A percentile compares a stretch with the other conserved stretches of the same genome.
phyloP scores from a whole-genome alignment of 1,139 yeast species.

The Hansenula sp. region DNA sequence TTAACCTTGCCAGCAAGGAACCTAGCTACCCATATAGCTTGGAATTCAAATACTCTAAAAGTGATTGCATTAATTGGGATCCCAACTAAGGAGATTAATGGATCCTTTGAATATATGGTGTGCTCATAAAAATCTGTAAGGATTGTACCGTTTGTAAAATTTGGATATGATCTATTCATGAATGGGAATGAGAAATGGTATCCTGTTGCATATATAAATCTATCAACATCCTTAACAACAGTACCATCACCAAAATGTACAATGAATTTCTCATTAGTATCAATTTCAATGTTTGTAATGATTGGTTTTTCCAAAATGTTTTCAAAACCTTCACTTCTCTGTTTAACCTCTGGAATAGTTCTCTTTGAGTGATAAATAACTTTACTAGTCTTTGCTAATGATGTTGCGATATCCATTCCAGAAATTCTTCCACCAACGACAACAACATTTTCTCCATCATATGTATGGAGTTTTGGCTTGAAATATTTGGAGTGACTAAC shows the following conservation, averaged over 20 bases:
- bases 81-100: constrained; percentile 32
- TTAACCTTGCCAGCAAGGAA: constrained; percentile 28
- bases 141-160: constrained; percentile 19
- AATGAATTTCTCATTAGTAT: constrained; percentile 16
- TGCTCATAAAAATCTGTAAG: constrained; percentile 28
- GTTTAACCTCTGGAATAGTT: constrained; percentile 1
- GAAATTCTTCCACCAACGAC: constrained; percentile 38
- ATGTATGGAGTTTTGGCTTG: constrained; percentile 21
- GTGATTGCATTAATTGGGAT: constrained; percentile 30
- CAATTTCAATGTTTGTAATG: neutral
- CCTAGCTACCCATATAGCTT: constrained; percentile 28
- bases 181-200: constrained; percentile 36
- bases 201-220: constrained; percentile 36
- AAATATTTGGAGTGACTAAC: constrained; percentile 35
- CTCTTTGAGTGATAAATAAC: constrained; percentile 13
- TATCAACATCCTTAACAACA: constrained; percentile 27
- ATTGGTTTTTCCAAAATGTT: constrained; percentile 3
- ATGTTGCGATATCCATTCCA: constrained; percentile 31
- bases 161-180: constrained; percentile 24
- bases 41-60: constrained; percentile 33
- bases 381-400: constrained; percentile 13
- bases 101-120: constrained; percentile 32
- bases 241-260: constrained; percentile 31
- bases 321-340: constrained; percentile 2
- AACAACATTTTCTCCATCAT: constrained; percentile 28